Base-by-base conservation (phyloP, 768 basidiomycete species). In the Russula earlei region DNA sequence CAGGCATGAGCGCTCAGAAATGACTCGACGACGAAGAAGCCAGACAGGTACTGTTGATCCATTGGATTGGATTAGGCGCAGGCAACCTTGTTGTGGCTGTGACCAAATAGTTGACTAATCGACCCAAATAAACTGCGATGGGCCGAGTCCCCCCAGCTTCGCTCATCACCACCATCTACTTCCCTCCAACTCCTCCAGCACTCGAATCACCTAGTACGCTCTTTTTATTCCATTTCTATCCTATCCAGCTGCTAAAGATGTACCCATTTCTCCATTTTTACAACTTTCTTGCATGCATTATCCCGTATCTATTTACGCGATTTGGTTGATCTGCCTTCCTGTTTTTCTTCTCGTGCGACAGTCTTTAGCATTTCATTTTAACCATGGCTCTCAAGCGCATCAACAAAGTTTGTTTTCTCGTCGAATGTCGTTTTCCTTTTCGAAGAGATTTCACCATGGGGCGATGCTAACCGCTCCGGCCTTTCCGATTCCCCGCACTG, bases 351-450 rank as follows among this genome's bases (percentile, higher is more conserved):
- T 59, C 34, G 17, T 42, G 43, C n/a, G 19, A 45, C 55, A 51
- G 54, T 55, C 36, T 22, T 29, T 36, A 62, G 42, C 43, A 54
- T 46, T 42, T 22, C 46, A 24, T 33, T 24, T 27, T 49, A 59
- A 24, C 65, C 66, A 97, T 97, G 95, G 93, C 95, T 68, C 81
- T 96, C 64, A 96, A 95, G 81, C 95, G 95, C 81, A 98, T 98
- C 77, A 95, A 95, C 87, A 98, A 96, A 88, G 93, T 91, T 59
- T 41, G 72, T 55, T 47, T 56, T 67, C 59, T 55, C 2, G 5
- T 22, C 24, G 24, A 7, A 4, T 7, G 5, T 55, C 19, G 14
- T 9, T 15, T 27, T 22, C 6, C 33, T 17, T 43, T 51, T 41
- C 20, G 38, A 47, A 36, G 19, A 1, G 17, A 24, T 36, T 29